Percentiles rank a stretch among this genome's conserved stretches.
These are phyloP conservation scores for Erysimum pusillum DNA, from an alignment of 441 rosid species.

Conservation along the genomic window DNA sequence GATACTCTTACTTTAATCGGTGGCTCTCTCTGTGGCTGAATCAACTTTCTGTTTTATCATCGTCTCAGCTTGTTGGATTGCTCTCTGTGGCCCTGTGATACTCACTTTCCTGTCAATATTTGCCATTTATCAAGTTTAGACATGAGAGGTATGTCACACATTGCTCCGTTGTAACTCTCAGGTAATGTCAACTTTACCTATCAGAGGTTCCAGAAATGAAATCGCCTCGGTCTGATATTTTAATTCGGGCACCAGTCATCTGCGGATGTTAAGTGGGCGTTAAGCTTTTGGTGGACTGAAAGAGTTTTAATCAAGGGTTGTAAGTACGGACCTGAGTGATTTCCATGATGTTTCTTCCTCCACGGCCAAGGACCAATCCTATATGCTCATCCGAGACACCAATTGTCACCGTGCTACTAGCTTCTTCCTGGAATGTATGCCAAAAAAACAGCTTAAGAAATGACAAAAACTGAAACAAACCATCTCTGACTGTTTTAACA, in stretches of 20 bases:
- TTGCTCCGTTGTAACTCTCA: not conserved
- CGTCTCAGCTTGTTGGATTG: slow-evolving; percentile 83
- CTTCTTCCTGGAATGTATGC: slow-evolving; percentile 75
- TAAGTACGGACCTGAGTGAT: slow-evolving; percentile 78
- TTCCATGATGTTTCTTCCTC: slow-evolving; percentile 95
- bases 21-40: slow-evolving; percentile 79
- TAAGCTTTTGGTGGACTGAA: slow-evolving; percentile 19
- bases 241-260: slow-evolving; percentile 93
- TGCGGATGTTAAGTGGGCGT: slow-evolving; percentile 43
- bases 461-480: slow-evolving; percentile 3
- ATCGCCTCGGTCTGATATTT: slow-evolving; percentile 97
- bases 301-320: not conserved
- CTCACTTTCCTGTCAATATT: slow-evolving; percentile 83
- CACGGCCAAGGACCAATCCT: slow-evolving; percentile 95
- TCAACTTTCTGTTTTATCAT: slow-evolving; percentile 97
- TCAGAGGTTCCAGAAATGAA: slow-evolving; percentile 92
- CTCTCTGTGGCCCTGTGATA: slow-evolving; percentile 91
- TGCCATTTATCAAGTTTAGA: slow-evolving; percentile 21
- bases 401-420: slow-evolving; percentile 72
- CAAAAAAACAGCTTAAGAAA: slow-evolving; percentile 20
- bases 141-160: slow-evolving; percentile 20
- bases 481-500: slow-evolving; percentile 6
- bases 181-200: slow-evolving; percentile 54
- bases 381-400: slow-evolving; percentile 94
- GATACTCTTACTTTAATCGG: slow-evolving; percentile 57